phyloP scores from a whole-genome alignment of 2,329 filamentous ascomycete species.

The Drechslera avenae region DNA sequence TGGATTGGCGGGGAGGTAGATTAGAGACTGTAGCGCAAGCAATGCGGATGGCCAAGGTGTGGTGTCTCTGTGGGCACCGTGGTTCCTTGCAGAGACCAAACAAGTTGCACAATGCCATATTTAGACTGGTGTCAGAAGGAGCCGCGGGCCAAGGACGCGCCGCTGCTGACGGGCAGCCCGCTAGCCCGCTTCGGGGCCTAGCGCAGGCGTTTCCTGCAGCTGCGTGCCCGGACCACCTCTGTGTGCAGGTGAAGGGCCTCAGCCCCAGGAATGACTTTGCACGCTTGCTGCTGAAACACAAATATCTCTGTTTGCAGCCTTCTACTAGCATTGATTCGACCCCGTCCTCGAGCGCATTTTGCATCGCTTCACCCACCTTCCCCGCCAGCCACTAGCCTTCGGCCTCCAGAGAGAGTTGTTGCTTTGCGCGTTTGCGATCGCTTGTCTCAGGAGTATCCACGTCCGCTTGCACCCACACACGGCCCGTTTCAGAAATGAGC shows the following conservation, averaged over 20 bases:
- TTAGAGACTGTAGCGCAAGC: slow-evolving; percentile 3
- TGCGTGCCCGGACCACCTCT: neutral
- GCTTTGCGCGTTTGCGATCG: slow-evolving; percentile 21
- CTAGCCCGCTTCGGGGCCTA: slow-evolving; percentile 12
- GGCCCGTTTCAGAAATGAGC: slow-evolving; percentile 48
- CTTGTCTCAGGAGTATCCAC: slow-evolving; percentile 45
- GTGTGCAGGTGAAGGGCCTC: slow-evolving; percentile 1
- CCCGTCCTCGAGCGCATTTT: slow-evolving; percentile 11
- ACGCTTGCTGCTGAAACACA: slow-evolving; percentile 15
- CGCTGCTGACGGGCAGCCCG: slow-evolving; percentile 6
- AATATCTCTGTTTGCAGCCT: slow-evolving; percentile 19
- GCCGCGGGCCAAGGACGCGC: slow-evolving; percentile 14
- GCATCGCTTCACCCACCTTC: slow-evolving; percentile 6
- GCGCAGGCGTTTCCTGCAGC: slow-evolving; percentile 14
- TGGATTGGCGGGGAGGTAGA: neutral
- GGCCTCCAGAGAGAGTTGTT: slow-evolving; percentile 5
- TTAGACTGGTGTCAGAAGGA: slow-evolving; percentile 18
- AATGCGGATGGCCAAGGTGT: neutral
- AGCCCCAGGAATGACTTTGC: slow-evolving; percentile 20
- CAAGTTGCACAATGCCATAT: slow-evolving; percentile 22
- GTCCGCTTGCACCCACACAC: slow-evolving; percentile 40
- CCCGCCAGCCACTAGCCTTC: neutral
- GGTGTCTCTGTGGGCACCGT: neutral
- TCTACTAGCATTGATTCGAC: slow-evolving; percentile 14
- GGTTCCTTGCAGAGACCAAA: neutral